Percentiles rank a stretch among this genome's conserved stretches.
Conservation (phyloP, 805 yeast genomes). For the Monosporozyma yasuniensis region DNA sequence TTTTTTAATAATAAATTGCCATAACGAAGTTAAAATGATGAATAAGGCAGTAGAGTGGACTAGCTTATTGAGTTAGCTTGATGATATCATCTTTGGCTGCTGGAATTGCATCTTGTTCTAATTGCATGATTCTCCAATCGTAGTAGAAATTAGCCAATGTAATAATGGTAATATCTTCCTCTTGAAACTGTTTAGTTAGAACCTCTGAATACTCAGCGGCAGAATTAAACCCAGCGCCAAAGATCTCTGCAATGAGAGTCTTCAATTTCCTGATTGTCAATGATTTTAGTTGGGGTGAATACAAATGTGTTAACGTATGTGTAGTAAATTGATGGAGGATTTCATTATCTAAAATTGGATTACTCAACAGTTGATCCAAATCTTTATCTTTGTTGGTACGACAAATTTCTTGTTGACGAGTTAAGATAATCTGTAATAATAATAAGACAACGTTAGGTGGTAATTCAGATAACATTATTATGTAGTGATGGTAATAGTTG, state of each 20-base stretch:
- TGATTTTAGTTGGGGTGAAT: slow-evolving; percentile 17
- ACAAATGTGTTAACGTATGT: slow-evolving; percentile 19
- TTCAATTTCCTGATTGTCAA: slow-evolving; percentile 19
- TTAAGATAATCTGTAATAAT: slow-evolving; percentile 21
- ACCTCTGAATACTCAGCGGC: slow-evolving; percentile 9
- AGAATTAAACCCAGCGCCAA: slow-evolving; percentile 3
- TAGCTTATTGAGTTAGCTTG: neutral
- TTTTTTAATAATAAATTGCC: neutral
- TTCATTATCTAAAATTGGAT: slow-evolving; percentile 23
- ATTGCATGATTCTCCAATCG: slow-evolving; percentile 15
- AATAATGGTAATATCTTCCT: slow-evolving; percentile 15
- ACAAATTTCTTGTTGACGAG: slow-evolving; percentile 22
- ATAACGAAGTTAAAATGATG: neutral
- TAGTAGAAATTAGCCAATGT: slow-evolving; percentile 26
- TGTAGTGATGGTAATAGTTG: neutral
- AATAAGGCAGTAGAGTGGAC: neutral
- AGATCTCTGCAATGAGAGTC: slow-evolving; percentile 15
- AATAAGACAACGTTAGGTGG: slow-evolving; percentile 20
- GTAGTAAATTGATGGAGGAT: slow-evolving; percentile 13
- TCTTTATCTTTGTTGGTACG: slow-evolving; percentile 14
- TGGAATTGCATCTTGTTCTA: slow-evolving; percentile 19
- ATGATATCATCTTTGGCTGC: slow-evolving; percentile 11
- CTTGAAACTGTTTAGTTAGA: slow-evolving; percentile 5
- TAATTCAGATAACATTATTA: neutral
- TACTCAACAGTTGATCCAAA: slow-evolving; percentile 11